Percentiles rank a stretch among this genome's conserved stretches.
Evolutionary conservation across 768 basidiomycete species (phyloP).

Genomic region (Boletus subparvulus): DNA sequence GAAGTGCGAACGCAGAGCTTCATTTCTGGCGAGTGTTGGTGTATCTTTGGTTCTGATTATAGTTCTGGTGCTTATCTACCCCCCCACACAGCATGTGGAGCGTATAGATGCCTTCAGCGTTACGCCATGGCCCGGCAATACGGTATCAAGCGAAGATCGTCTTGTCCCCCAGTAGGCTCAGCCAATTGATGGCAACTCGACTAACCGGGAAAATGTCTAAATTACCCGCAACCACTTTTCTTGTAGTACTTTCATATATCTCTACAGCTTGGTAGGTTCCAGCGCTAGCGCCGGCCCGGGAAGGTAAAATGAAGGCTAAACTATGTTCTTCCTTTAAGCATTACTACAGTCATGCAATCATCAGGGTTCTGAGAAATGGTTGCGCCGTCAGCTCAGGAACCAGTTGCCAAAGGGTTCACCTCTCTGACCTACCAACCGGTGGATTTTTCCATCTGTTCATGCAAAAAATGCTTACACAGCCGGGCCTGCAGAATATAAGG

Average conservation of each 20-base stretch:
- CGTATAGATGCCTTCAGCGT: background rate
- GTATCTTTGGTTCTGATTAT: background rate
- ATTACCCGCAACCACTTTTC: background rate
- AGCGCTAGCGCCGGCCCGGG: background rate
- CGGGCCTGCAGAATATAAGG: conserved; percentile 17
- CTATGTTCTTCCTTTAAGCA: background rate
- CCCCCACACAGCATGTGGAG: conserved; percentile 1
- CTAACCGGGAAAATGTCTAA: background rate
- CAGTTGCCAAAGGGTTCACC: conserved; percentile 3
- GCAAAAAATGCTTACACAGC: conserved; percentile 15
- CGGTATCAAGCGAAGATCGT: background rate
- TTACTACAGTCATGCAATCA: background rate
- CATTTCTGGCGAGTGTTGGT: background rate
- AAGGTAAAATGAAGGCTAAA: conserved; percentile 1
- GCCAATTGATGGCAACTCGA: background rate
- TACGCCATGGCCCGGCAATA: background rate
- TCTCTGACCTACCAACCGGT: conserved; percentile 25
- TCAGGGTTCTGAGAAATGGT: background rate
- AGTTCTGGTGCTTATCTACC: background rate
- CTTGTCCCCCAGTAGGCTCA: background rate
- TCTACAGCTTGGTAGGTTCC: conserved; percentile 27
- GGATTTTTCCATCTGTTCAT: conserved; percentile 1
- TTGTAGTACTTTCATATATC: background rate
- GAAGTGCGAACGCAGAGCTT: background rate
- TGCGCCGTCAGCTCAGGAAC: background rate